phyloP scores from a whole-genome alignment of 495 filamentous ascomycete genomes.

The Aspergillus carlsbadensis region DNA sequence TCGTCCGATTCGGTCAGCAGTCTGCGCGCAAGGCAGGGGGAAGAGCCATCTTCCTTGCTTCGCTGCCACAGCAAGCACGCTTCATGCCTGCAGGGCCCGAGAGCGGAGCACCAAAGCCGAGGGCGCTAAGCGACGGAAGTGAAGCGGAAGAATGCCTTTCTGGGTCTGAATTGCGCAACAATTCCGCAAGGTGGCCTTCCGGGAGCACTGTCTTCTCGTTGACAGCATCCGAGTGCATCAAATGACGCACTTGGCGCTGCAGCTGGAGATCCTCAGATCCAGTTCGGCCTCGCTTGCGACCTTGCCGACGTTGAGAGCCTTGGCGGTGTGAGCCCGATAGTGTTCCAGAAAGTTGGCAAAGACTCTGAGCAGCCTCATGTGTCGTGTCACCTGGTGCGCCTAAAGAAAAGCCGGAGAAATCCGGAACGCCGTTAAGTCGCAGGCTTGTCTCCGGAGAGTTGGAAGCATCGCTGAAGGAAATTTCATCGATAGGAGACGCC shows the following conservation, averaged over 20 bases:
- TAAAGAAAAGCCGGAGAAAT: slow-evolving; percentile 53
- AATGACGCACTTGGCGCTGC: slow-evolving; percentile 71
- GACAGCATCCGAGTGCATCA: slow-evolving; percentile 36
- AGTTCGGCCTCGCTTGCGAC: slow-evolving; percentile 68
- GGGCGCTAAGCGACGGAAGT: slow-evolving; percentile 18
- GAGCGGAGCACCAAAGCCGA: slow-evolving; percentile 26
- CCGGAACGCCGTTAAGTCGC: slow-evolving; percentile 47
- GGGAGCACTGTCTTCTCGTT: slow-evolving; percentile 35
- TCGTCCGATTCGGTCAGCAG: slow-evolving; percentile 15
- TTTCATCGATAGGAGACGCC: slow-evolving; percentile 50
- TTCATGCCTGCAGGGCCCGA: slow-evolving; percentile 46
- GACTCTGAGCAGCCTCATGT: slow-evolving; percentile 62
- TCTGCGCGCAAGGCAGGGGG: slow-evolving; percentile 40
- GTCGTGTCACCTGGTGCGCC: slow-evolving; percentile 46
- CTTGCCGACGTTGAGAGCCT: slow-evolving; percentile 30
- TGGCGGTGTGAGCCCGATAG: slow-evolving; percentile 10
- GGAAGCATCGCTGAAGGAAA: slow-evolving; percentile 46
- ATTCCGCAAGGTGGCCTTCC: slow-evolving; percentile 39
- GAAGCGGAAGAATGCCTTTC: slow-evolving; percentile 5
- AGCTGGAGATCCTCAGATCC: slow-evolving; percentile 64
- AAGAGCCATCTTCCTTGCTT: slow-evolving; percentile 41
- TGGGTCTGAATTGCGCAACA: slow-evolving; percentile 34
- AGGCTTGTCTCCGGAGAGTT: slow-evolving; percentile 63
- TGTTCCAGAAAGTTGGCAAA: slow-evolving; percentile 61
- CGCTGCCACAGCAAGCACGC: slow-evolving; percentile 47